Conservation (phyloP, 306 rosid genomes). For the Glycyrrhiza uralensis region DNA sequence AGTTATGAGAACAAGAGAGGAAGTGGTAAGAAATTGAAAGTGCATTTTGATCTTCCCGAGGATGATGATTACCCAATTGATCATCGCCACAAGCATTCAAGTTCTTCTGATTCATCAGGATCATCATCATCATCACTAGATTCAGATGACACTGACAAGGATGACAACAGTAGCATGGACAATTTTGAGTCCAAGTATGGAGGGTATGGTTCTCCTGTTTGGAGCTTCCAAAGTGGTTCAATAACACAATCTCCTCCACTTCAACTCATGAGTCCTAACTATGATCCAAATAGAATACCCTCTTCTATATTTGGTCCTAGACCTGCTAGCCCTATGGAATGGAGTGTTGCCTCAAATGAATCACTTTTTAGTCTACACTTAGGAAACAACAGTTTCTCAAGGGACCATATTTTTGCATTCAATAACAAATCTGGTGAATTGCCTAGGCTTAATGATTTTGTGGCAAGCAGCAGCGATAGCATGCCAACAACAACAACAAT, state of each 20-base stretch:
- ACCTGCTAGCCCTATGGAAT: slow-evolving; percentile 47
- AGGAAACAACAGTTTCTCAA: slow-evolving; percentile 61
- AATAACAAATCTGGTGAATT: slow-evolving; percentile 42
- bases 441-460: slow-evolving; percentile 29
- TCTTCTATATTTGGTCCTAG: slow-evolving; percentile 37
- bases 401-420: slow-evolving; percentile 23
- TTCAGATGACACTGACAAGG: background rate
- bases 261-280: slow-evolving; percentile 11
- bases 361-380: slow-evolving; percentile 64
- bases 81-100: slow-evolving; percentile 4
- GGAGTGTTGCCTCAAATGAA: slow-evolving; percentile 73
- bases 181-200: slow-evolving; percentile 7
- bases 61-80: background rate
- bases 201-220: slow-evolving; percentile 19
- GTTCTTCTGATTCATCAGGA: slow-evolving; percentile 17
- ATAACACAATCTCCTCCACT: slow-evolving; percentile 27
- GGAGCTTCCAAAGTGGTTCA: slow-evolving; percentile 42
- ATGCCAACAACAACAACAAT: background rate
- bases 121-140: slow-evolving; percentile 36
- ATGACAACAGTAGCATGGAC: background rate
- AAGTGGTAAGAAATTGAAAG: slow-evolving; percentile 34
- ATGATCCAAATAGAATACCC: slow-evolving; percentile 65
- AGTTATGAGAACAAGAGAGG: slow-evolving; percentile 26
- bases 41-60: slow-evolving; percentile 36
- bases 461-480: too few relatives aligned